Conservation (phyloP, 345 rosid genomes). For the Boechera stricta region DNA sequence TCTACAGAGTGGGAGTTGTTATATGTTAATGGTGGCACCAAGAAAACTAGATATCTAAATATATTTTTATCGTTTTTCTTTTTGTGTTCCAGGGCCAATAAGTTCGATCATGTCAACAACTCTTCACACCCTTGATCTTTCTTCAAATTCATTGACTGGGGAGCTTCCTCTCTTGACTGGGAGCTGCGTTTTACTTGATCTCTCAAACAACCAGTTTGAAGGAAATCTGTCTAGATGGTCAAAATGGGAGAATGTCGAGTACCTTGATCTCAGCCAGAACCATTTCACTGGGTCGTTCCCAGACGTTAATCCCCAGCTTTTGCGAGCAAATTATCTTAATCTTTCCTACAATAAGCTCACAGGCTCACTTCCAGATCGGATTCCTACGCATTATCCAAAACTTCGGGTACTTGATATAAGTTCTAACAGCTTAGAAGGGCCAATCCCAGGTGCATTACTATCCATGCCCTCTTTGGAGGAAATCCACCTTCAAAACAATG, state of each 20-base stretch:
- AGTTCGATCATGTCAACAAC: slow-evolving; percentile 82
- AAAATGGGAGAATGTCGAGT: slow-evolving; percentile 84
- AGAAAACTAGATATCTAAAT: slow-evolving; percentile 10
- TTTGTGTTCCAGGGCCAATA: slow-evolving; percentile 68
- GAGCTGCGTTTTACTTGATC: slow-evolving; percentile 76
- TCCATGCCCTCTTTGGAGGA: slow-evolving; percentile 74
- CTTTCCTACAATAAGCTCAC: slow-evolving; percentile 79
- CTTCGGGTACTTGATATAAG: slow-evolving; percentile 87
- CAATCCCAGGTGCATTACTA: slow-evolving; percentile 63
- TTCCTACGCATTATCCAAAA: slow-evolving; percentile 71
- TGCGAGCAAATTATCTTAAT: slow-evolving; percentile 89
- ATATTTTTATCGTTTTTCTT: slow-evolving; percentile 1
- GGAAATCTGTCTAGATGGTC: slow-evolving; percentile 77
- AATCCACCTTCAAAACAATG: slow-evolving; percentile 72
- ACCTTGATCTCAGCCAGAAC: slow-evolving; percentile 90
- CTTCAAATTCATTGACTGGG: slow-evolving; percentile 76
- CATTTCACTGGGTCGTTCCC: slow-evolving; percentile 76
- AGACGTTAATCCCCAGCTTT: slow-evolving; percentile 72
- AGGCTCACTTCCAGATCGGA: slow-evolving; percentile 66
- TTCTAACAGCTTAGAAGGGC: slow-evolving; percentile 70
- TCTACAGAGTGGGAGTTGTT: slow-evolving; percentile 4
- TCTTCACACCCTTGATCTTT: slow-evolving; percentile 71
- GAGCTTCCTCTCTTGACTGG: slow-evolving; percentile 94
- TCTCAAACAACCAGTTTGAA: slow-evolving; percentile 81
- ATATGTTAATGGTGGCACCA: slow-evolving; percentile 5